Base-by-base conservation (phyloP, 192 early-diverging fungal genomes). In the Pilaira anomala region DNA sequence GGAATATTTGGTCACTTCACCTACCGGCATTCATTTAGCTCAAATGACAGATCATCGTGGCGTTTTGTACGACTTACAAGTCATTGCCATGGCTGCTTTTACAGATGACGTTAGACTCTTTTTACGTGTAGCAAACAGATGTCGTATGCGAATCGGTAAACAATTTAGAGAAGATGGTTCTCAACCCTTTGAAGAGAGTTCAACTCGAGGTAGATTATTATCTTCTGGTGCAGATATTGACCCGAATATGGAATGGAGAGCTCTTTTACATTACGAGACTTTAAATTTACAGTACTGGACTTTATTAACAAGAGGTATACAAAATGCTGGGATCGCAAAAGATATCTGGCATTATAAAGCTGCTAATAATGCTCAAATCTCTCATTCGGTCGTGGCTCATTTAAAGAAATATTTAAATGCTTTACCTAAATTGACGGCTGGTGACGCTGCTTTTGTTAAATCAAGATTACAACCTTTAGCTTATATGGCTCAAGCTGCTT, bases 211-310 rank as follows among this genome's bases (percentile, higher is more conserved):
- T 29, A 50, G 50, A 7, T 21, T 54, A 25, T n/a, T 25, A n/a
- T 55, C 65, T 33, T 33, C 54, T 18, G 7, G 29, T 21, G 26
- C 28, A 48, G 36, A 21, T 8, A 30, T 48, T 5, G 9, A 44
- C 7, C 18, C n/a, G 12, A 59, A 26, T 24, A 49, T 49, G 22
- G 56, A 59, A 19, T 62, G 67, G 67, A 49, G 46, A 8, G 53
- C 52, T 14, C n/a, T 48, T 9, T 53, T 71, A 30, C 74, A 76
- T 25, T 80, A 78, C 57, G 69, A 74, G 16, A 75, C 75, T 13
- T 62, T 80, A 42, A 84, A 84, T 68, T 50, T 84, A 41, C 83
- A 84, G 48, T 84, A 84, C 48, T 84, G 83, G 83, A 78, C 80
- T 2, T 62, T 78, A 21, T 62, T 84, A 59, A 68, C 83, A 7